phyloP scores from a whole-genome alignment of 208 protist species.

The Leishmania gerbilli region DNA sequence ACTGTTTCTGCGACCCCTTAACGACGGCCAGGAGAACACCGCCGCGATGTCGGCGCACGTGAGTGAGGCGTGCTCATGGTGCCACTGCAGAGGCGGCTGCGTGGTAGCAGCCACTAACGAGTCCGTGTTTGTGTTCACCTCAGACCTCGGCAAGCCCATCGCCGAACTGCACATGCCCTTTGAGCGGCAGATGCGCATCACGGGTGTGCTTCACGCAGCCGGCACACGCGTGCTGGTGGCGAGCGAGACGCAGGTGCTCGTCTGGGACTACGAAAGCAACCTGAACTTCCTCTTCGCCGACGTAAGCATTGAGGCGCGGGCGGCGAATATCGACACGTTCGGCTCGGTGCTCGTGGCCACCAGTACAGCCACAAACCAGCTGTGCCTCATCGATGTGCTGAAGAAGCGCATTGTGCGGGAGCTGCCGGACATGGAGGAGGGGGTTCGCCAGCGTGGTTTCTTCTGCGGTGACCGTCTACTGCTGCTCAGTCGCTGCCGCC shows the following conservation, averaged over 20 bases:
- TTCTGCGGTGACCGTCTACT: constrained; percentile 74
- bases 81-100: constrained; percentile 57
- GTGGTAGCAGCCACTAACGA: constrained; percentile 55
- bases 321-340: constrained; percentile 48
- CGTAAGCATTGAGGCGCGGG: constrained; percentile 33
- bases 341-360: constrained; percentile 52
- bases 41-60: constrained; percentile 33
- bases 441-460: constrained; percentile 36
- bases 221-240: constrained; percentile 74
- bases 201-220: constrained; percentile 59
- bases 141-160: constrained; percentile 39
- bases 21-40: constrained; percentile 58
- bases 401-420: constrained; percentile 58
- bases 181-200: constrained; percentile 52
- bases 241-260: constrained; percentile 44
- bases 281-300: constrained; percentile 57
- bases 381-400: constrained; percentile 69
- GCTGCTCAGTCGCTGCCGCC: constrained; percentile 36
- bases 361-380: constrained; percentile 28
- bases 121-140: constrained; percentile 59
- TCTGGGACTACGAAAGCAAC: constrained; percentile 79
- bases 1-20: constrained; percentile 61
- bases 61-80: constrained; percentile 26
- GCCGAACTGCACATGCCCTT: constrained; percentile 63
- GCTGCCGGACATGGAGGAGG: constrained; percentile 47